Evolutionary conservation across 2,329 filamentous ascomycete species (phyloP), one percentile per base, ranked within the genome.

Genomic region (Helotiales sp.): DNA sequence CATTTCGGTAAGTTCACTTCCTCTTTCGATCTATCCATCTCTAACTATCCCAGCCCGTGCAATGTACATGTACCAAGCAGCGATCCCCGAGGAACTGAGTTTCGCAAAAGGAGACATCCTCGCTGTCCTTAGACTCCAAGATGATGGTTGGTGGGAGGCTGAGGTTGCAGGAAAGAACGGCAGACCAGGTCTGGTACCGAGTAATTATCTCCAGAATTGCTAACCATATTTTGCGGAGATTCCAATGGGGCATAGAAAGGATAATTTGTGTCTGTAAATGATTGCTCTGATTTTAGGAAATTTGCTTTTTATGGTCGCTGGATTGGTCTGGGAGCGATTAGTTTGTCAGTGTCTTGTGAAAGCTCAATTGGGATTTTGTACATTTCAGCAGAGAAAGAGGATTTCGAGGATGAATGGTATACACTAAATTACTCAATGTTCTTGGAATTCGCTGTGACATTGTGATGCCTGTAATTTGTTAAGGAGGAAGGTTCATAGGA

Each of bases 141-240:
- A 99, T 78, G 96, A 99, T 77, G 96, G 96, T 22, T 99, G 96
- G 96, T 99, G 96, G 96, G 96, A 99, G 82, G 96, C 96, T 13
- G 95, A 97, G 79, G 88, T 97, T 47, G 92, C 94, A 54, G 89
- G 90, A 26, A 84, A 85, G 70, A 86, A 84, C 66, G 79, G 78
- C n/a, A 70, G 87, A 85, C 59, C 84, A 80, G 88, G 88, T 68
- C 82, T 91, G 75, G 88, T 91, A 71, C 88, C 88, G 71, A 90
- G 88, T 78, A 91, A 91, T 77, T 91, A 91, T 74, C 82, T 91
- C 67, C 76, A 77, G 65, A 76, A 74, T 28, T 76, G 73, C 65
- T 77, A 68, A 75, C 61, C 43, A 59, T 40, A 62, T 58, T 32
- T 13, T 22, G n/a, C 11, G 6, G n/a, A n/a, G n/a, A n/a, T n/a